phyloP scores from a whole-genome alignment of 108 stramenopile species.

The Thalassiosira profunda region DNA sequence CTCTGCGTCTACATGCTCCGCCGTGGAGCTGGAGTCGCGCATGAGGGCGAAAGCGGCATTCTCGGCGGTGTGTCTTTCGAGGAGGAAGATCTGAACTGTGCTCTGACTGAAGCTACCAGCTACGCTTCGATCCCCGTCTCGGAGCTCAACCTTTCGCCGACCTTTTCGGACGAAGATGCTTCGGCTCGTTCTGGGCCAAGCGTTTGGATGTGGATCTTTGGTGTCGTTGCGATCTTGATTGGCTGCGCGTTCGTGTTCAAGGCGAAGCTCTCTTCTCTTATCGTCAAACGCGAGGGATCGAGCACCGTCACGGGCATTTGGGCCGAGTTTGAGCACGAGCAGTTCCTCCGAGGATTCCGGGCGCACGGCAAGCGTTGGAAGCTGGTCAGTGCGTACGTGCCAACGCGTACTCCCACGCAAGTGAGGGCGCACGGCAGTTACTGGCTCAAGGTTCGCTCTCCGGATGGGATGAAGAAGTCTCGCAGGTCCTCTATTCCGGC shows the following conservation, averaged over 20 bases:
- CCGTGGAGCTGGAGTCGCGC: background rate
- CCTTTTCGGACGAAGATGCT: background rate
- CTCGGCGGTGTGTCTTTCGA: background rate
- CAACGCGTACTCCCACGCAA: conserved; percentile 34
- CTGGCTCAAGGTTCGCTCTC: conserved; percentile 42
- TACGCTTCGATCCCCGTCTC: conserved; percentile 10
- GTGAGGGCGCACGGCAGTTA: conserved; percentile 40
- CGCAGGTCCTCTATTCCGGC: background rate
- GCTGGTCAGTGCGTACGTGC: conserved; percentile 19
- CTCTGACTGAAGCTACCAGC: conserved; percentile 1
- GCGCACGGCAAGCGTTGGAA: conserved; percentile 26
- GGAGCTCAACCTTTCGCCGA: conserved; percentile 15
- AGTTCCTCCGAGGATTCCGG: conserved; percentile 31
- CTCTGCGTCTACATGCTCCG: background rate
- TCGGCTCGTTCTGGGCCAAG: background rate
- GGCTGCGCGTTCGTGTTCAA: background rate
- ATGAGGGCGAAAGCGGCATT: background rate
- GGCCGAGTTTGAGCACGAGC: conserved; percentile 35
- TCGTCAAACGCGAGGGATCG: too few species aligned
- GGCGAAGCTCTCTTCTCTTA: conserved; percentile 1
- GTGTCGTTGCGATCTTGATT: background rate
- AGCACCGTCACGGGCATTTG: conserved; percentile 32
- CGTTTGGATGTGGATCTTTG: background rate
- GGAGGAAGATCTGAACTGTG: conserved; percentile 7
- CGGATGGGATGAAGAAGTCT: conserved; percentile 19